phyloP scores from a whole-genome alignment of 805 yeast genomes.

The Brettanomyces custersianus region DNA sequence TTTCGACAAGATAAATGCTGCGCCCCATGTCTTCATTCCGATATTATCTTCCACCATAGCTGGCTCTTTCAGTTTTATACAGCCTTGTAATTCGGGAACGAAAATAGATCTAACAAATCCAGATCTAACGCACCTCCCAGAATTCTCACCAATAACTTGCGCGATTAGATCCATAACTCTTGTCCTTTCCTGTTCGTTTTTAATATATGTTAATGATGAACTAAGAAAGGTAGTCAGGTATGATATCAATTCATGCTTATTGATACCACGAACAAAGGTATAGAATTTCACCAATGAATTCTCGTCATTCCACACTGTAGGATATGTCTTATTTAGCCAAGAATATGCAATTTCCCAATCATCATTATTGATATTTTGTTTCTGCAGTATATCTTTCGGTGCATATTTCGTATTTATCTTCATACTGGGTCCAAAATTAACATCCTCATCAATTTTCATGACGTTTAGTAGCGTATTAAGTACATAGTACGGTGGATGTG shows the following conservation, averaged over 20 bases:
- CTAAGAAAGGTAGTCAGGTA: slow-evolving; percentile 44
- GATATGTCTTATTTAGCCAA: slow-evolving; percentile 37
- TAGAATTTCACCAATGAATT: neutral
- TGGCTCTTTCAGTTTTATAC: slow-evolving; percentile 58
- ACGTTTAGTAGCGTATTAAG: slow-evolving; percentile 37
- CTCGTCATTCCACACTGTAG: slow-evolving; percentile 11
- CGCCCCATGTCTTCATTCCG: slow-evolving; percentile 96
- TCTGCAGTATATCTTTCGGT: slow-evolving; percentile 17
- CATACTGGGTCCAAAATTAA: slow-evolving; percentile 33
- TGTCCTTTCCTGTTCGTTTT: slow-evolving; percentile 24
- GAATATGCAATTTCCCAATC: slow-evolving; percentile 22
- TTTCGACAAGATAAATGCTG: slow-evolving; percentile 62
- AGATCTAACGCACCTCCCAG: slow-evolving; percentile 82
- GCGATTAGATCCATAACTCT: slow-evolving; percentile 49
- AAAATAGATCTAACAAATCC: slow-evolving; percentile 52
- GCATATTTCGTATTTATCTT: slow-evolving; percentile 3
- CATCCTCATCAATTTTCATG: slow-evolving; percentile 38
- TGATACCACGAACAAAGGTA: neutral
- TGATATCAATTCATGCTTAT: slow-evolving; percentile 27
- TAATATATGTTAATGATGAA: slow-evolving; percentile 38
- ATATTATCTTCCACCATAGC: slow-evolving; percentile 77
- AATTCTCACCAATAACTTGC: slow-evolving; percentile 61
- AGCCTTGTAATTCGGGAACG: slow-evolving; percentile 29
- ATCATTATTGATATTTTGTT: slow-evolving; percentile 24
- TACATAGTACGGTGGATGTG: slow-evolving; percentile 38